Conservation (phyloP, 441 rosid species). For the Gossypium schwendimanii region DNA sequence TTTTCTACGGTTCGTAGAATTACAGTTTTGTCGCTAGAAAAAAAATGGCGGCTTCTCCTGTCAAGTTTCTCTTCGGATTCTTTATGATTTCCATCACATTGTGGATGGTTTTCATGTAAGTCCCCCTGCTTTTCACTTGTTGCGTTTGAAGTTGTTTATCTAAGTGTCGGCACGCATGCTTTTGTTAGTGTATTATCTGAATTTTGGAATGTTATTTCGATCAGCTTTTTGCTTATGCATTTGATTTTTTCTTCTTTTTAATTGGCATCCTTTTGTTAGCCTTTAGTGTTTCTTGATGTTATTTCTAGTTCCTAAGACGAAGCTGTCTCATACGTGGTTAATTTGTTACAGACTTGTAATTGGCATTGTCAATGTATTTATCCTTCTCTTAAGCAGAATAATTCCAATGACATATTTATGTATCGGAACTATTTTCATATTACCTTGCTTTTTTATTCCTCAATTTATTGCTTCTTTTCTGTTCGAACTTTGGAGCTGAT, state of each 20-base stretch:
- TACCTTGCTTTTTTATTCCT: not conserved
- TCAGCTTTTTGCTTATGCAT: not conserved
- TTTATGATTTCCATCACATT: slow-evolving; percentile 63
- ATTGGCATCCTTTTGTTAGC: not conserved
- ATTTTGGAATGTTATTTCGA: slow-evolving; percentile 1
- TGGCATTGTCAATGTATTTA: not conserved
- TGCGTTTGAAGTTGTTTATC: not conserved
- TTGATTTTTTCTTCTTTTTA: not conserved
- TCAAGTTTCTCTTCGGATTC: slow-evolving; percentile 83
- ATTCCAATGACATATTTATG: not conserved
- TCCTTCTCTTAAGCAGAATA: not conserved
- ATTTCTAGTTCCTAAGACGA: not conserved
- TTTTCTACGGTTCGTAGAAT: slow-evolving; percentile 13
- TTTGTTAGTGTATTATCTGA: not conserved
- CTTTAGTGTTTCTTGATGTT: slow-evolving; percentile 1
- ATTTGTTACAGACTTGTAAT: not conserved
- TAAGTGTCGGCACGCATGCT: not conserved
- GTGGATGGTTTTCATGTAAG: slow-evolving; percentile 93
- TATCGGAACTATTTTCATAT: not conserved
- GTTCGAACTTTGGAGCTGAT: not conserved
- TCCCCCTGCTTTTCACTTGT: slow-evolving; percentile 11
- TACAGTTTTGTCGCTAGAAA: slow-evolving; percentile 8
- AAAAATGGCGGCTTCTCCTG: slow-evolving; percentile 84
- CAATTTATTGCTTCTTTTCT: not conserved
- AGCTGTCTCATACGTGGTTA: not conserved